These are phyloP conservation scores for Rhododendron williamsianum DNA, from an alignment of 148 eudicot genomes.

Conservation along the genomic window DNA sequence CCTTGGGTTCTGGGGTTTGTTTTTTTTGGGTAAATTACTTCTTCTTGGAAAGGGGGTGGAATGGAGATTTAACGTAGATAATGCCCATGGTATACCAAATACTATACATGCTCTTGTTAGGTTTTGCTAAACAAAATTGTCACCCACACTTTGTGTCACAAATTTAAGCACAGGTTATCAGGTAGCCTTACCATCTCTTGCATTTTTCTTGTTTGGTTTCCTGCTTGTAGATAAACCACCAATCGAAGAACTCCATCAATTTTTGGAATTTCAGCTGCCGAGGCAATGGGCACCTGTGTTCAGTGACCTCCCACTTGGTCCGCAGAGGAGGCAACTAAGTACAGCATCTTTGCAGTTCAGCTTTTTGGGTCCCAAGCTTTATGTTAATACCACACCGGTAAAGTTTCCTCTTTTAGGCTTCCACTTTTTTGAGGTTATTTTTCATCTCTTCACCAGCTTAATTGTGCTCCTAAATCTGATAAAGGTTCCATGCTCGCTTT, in stretches of 20 bases:
- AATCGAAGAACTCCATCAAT: conserved; percentile 93
- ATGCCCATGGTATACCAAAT: too few species aligned
- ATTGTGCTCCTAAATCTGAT: not conserved
- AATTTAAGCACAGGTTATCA: not conserved
- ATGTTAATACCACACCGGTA: conserved; percentile 78
- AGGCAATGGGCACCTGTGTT: conserved; percentile 99
- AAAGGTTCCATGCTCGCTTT: not conserved
- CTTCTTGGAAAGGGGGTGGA: not conserved
- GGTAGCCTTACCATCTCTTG: not conserved
- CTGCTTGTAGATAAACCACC: conserved; percentile 84
- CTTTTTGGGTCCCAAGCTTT: conserved; percentile 94
- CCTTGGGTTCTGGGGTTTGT: too few species aligned
- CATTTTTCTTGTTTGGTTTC: not conserved
- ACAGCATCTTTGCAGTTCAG: conserved; percentile 85
- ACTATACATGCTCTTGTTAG: not conserved
- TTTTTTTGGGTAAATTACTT: not conserved
- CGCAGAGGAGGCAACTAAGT: conserved; percentile 77
- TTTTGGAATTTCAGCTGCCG: conserved; percentile 97
- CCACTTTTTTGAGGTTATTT: conserved; percentile 7
- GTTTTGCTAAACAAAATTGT: not conserved
- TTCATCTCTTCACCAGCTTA: not conserved
- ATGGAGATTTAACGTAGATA: too few species aligned
- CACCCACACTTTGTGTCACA: not conserved
- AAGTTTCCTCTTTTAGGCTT: conserved; percentile 2
- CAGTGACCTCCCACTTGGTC: conserved; percentile 96